Conservation (phyloP, 2,329 filamentous ascomycete genomes). For the Bipolaris zeicola region DNA sequence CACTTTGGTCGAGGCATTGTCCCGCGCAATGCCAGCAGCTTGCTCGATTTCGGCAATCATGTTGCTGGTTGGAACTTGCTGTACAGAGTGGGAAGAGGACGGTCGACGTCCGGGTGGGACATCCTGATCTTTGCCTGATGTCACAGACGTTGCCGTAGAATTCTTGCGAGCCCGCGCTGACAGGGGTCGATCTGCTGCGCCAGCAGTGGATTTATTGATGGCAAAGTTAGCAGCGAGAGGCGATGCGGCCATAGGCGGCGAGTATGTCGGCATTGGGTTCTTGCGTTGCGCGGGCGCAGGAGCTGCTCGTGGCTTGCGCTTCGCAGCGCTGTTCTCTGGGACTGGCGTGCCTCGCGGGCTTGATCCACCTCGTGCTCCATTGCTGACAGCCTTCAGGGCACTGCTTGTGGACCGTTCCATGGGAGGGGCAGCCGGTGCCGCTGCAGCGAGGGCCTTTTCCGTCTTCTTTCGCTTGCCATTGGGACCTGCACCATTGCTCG, state of each 20-base stretch:
- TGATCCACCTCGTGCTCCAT: constrained; percentile 47
- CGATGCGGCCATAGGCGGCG: constrained; percentile 75
- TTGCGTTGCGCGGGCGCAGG: constrained; percentile 77
- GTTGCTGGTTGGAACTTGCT: constrained; percentile 35
- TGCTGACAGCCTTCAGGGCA: constrained; percentile 57
- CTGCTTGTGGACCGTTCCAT: constrained; percentile 73
- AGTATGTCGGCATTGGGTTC: constrained; percentile 63
- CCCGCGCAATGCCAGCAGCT: constrained; percentile 33
- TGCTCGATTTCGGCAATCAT: constrained; percentile 42
- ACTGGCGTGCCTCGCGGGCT: constrained; percentile 74
- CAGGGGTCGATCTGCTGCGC: constrained; percentile 61
- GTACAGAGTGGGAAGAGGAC: constrained; percentile 46
- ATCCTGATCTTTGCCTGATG: constrained; percentile 59
- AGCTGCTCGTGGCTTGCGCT: constrained; percentile 74
- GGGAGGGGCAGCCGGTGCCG: constrained; percentile 44
- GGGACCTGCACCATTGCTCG: constrained; percentile 59
- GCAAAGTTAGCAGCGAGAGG: constrained; percentile 71
- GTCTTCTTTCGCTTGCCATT: constrained; percentile 79
- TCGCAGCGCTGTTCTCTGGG: constrained; percentile 54
- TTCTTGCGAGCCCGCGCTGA: constrained; percentile 77
- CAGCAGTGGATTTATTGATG: constrained; percentile 60
- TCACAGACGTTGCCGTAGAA: constrained; percentile 54
- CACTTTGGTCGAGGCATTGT: constrained; percentile 31
- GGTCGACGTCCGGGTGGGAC: constrained; percentile 35
- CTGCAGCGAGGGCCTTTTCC: constrained; percentile 62